These are phyloP conservation scores for Lactifluus volemus DNA, from an alignment of 768 basidiomycete genomes.

Conservation along the genomic window DNA sequence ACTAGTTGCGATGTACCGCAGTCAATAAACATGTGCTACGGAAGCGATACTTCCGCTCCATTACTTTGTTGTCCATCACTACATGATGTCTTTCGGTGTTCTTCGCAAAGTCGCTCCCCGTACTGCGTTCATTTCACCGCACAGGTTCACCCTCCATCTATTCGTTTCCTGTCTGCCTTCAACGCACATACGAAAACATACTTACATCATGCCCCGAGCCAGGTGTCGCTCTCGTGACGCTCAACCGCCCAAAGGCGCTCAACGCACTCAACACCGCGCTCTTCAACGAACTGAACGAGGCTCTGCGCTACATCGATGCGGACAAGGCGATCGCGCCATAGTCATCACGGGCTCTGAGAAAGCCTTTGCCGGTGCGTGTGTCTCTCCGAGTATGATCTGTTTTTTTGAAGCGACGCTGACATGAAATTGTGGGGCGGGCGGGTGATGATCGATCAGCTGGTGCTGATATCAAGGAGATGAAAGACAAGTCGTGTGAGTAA, in stretches of 20 bases:
- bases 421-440: neutral
- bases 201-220: constrained; percentile 60
- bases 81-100: neutral
- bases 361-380: constrained; percentile 79
- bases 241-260: constrained; percentile 84
- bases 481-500: constrained; percentile 78
- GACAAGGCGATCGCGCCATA: constrained; percentile 70
- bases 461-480: constrained; percentile 99
- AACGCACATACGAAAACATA: constrained; percentile 50
- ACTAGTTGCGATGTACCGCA: neutral
- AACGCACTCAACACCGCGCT: constrained; percentile 82
- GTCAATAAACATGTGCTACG: neutral
- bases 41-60: neutral
- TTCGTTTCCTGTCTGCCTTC: constrained; percentile 44
- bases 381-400: neutral
- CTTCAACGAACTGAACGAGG: constrained; percentile 74
- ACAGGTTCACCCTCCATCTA: neutral
- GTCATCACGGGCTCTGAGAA: constrained; percentile 88
- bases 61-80: neutral
- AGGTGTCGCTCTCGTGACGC: constrained; percentile 67
- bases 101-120: neutral
- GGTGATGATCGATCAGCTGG: constrained; percentile 47
- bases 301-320: constrained; percentile 43
- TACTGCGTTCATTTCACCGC: neutral
- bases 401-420: neutral